Percentiles rank a stretch among this genome's conserved stretches.
Conservation (phyloP, 2,329 filamentous ascomycete genomes). For the Chrysoporthe cubensis region DNA sequence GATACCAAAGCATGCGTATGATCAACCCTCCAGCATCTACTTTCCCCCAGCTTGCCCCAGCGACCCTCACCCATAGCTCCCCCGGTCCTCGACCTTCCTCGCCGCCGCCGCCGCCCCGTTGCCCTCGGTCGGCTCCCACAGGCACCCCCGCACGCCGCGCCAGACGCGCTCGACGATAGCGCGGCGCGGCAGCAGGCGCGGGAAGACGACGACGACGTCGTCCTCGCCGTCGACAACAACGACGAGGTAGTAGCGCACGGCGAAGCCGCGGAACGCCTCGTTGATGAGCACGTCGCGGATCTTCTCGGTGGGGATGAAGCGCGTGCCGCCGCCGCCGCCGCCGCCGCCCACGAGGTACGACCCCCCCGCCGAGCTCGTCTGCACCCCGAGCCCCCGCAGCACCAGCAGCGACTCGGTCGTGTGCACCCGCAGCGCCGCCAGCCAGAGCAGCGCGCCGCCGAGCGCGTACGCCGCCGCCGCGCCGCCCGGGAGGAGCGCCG, state of each 20-base stretch:
- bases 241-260: slow-evolving; percentile 85
- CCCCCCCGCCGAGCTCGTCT: slow-evolving; percentile 74
- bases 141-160: slow-evolving; percentile 80
- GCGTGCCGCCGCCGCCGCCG: slow-evolving; percentile 43
- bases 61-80: neutral
- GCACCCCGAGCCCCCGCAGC: slow-evolving; percentile 85
- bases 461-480: slow-evolving; percentile 35
- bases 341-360: slow-evolving; percentile 60
- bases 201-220: slow-evolving; percentile 94
- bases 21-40: neutral
- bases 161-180: slow-evolving; percentile 85
- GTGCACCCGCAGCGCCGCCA: slow-evolving; percentile 51
- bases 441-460: slow-evolving; percentile 45
- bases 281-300: slow-evolving; percentile 94
- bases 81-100: slow-evolving; percentile 36
- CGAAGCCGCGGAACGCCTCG: slow-evolving; percentile 91
- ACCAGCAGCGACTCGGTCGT: slow-evolving; percentile 84
- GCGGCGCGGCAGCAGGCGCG: slow-evolving; percentile 73
- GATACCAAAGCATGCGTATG: neutral
- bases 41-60: neutral
- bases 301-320: slow-evolving; percentile 83
- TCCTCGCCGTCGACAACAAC: slow-evolving; percentile 89
- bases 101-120: neutral
- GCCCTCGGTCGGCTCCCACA: slow-evolving; percentile 66
- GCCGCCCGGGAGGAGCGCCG: slow-evolving; percentile 39